A percentile compares a stretch with the other conserved stretches of the same genome.
These are phyloP conservation scores for Mimosa bimucronata DNA, from an alignment of 306 rosid genomes.

Conservation along the genomic window DNA sequence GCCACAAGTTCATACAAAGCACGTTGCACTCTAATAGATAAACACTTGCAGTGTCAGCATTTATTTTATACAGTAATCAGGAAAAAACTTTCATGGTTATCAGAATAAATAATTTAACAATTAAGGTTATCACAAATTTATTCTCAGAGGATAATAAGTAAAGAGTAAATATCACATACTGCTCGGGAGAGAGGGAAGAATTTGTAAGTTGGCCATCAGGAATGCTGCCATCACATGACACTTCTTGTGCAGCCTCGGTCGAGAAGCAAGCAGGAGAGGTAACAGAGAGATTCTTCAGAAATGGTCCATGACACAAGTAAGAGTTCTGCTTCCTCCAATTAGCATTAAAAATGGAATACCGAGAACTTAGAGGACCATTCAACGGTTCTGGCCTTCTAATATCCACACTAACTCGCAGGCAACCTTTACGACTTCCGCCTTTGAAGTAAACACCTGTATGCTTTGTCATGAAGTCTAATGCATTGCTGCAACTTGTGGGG, in stretches of 20 bases:
- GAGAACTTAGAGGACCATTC: constrained; percentile 41
- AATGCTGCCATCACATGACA: constrained; percentile 59
- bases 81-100: constrained; percentile 19
- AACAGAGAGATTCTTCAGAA: constrained; percentile 44
- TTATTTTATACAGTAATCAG: constrained; percentile 16
- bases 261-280: constrained; percentile 49
- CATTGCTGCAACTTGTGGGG: constrained; percentile 47
- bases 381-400: constrained; percentile 53
- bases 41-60: neutral
- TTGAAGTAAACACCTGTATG: constrained; percentile 57
- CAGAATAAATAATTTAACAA: constrained; percentile 16
- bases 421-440: constrained; percentile 45
- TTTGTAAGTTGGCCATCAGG: constrained; percentile 52
- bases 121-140: neutral
- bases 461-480: constrained; percentile 51
- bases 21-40: constrained; percentile 16
- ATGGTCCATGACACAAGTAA: constrained; percentile 43
- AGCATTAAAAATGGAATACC: constrained; percentile 35
- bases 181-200: constrained; percentile 47
- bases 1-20: constrained; percentile 24
- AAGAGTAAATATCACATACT: constrained; percentile 52
- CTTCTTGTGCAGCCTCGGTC: constrained; percentile 63
- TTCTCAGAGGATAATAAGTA: constrained; percentile 10
- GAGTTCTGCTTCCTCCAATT: constrained; percentile 43
- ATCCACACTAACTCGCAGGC: constrained; percentile 52